phyloP scores from a whole-genome alignment of 2,329 filamentous ascomycete genomes.

The Aspergillus novofumigatus region DNA sequence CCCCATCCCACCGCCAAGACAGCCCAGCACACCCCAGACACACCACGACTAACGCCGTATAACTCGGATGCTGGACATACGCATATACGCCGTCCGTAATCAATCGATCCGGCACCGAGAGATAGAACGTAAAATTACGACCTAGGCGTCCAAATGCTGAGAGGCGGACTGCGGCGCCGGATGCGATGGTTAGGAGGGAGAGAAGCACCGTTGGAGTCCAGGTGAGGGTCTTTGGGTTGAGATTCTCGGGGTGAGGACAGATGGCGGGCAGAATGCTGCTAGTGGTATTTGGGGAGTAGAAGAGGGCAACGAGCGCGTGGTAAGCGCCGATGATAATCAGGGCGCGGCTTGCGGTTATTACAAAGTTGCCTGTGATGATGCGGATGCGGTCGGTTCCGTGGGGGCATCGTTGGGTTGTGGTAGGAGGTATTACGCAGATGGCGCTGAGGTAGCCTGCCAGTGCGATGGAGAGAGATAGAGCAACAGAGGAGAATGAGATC shows the following conservation, averaged over 20 bases:
- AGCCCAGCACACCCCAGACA: conserved; percentile 17
- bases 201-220: conserved; percentile 18
- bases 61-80: conserved; percentile 52
- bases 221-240: conserved; percentile 17
- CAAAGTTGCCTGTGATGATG: conserved; percentile 9
- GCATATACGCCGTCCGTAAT: conserved; percentile 47
- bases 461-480: conserved; percentile 13
- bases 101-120: conserved; percentile 45
- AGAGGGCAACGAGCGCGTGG: conserved; percentile 18
- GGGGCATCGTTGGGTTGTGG: conserved; percentile 2
- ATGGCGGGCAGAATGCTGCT: conserved; percentile 4
- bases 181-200: conserved; percentile 16
- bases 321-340: conserved; percentile 10
- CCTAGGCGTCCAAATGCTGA: conserved; percentile 46
- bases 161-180: conserved; percentile 28
- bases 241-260: conserved; percentile 16
- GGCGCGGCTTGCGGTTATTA: conserved; percentile 8
- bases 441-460: conserved; percentile 13
- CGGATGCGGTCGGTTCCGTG: conserved; percentile 16
- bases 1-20: conserved; percentile 38
- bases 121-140: conserved; percentile 51
- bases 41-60: conserved; percentile 43
- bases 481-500: conserved; percentile 4
- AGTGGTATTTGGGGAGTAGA: conserved; percentile 3
- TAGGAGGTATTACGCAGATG: conserved; percentile 16